A percentile compares a stretch with the other conserved stretches of the same genome.
Conservation (phyloP, 164 flowering plant genomes). For the Litsea cubeba region DNA sequence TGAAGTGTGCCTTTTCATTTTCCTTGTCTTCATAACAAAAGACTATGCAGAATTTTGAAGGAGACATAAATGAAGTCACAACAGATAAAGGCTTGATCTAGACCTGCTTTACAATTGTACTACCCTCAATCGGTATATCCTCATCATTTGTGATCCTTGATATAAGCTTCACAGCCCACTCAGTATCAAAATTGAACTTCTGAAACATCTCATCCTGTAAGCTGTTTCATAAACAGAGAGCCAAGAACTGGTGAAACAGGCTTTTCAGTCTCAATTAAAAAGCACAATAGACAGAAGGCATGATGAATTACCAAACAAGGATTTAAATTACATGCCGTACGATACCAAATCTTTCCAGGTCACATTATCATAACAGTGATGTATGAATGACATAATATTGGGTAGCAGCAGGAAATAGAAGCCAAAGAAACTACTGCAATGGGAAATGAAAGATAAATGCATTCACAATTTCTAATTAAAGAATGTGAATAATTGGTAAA, state of each 20-base stretch:
- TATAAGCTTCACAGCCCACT: constrained; percentile 90
- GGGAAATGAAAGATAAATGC: background rate
- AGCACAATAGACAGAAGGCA: background rate
- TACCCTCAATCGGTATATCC: constrained; percentile 86
- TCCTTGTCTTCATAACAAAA: background rate
- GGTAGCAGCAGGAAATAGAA: background rate
- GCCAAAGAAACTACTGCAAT: background rate
- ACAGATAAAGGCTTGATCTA: background rate
- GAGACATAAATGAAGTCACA: background rate
- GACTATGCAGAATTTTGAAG: background rate
- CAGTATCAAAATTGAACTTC: constrained; percentile 90
- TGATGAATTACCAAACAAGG: background rate
- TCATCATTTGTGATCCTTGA: constrained; percentile 77
- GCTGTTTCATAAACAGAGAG: constrained; percentile 31
- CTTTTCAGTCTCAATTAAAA: background rate
- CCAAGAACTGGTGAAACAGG: background rate
- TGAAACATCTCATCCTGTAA: constrained; percentile 99
- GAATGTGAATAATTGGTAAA: no score
- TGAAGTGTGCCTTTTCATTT: background rate
- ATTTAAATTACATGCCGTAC: background rate
- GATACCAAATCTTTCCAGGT: background rate
- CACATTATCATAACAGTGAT: background rate
- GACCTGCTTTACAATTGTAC: constrained; percentile 79
- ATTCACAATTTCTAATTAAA: no score
- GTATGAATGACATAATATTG: background rate